These are phyloP conservation scores for Stephania cephalantha DNA, from an alignment of 164 flowering plant species.

Conservation along the genomic window DNA sequence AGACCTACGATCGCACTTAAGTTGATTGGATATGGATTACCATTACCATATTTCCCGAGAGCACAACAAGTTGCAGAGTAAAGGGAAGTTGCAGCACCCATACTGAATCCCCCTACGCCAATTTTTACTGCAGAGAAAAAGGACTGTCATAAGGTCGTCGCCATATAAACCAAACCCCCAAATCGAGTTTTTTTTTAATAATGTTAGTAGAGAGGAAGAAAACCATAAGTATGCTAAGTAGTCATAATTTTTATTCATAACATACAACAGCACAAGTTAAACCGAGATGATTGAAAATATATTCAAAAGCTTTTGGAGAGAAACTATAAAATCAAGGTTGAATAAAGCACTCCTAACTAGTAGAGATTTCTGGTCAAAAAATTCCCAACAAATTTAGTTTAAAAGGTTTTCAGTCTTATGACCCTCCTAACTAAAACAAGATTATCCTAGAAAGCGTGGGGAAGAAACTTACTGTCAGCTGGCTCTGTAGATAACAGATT, in stretches of 20 bases:
- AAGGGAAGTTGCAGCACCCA: slow-evolving; percentile 93
- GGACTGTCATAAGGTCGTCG: background rate
- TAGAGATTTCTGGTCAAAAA: too few relatives aligned
- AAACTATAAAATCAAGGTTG: too few relatives aligned
- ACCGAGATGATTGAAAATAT: background rate
- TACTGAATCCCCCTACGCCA: slow-evolving; percentile 96
- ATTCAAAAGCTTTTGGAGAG: too few relatives aligned
- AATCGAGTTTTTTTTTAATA: background rate
- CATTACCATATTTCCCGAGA: slow-evolving; percentile 71
- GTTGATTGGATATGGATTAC: slow-evolving; percentile 57
- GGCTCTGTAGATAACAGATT: slow-evolving; percentile 92
- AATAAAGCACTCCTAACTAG: too few relatives aligned
- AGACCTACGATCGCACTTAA: slow-evolving; percentile 76
- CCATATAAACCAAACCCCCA: background rate
- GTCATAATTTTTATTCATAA: background rate
- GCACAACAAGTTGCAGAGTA: slow-evolving; percentile 85
- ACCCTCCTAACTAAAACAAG: background rate
- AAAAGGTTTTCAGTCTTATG: too few relatives aligned
- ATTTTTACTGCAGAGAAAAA: slow-evolving; percentile 59
- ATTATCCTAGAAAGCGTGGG: background rate
- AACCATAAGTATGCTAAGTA: background rate
- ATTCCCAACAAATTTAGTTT: too few relatives aligned
- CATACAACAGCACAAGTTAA: background rate
- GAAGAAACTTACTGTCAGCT: slow-evolving; percentile 54
- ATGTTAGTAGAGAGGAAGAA: background rate